Evolutionary conservation across 768 basidiomycete genomes (phyloP).

Genomic region (Tricholoma sp.): DNA sequence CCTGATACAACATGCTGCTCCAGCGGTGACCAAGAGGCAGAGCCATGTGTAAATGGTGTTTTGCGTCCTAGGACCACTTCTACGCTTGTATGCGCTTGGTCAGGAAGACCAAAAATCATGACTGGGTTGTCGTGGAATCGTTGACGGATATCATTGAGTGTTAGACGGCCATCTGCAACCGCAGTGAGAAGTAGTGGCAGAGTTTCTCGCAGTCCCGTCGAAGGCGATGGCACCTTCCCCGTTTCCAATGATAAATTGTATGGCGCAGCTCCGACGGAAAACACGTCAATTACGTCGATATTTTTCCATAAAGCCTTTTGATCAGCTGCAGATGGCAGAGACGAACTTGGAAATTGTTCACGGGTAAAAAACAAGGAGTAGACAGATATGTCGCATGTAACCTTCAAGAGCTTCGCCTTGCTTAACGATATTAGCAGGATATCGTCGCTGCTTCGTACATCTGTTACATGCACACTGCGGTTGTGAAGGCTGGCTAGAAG

Average conservation of each 20-base stretch:
- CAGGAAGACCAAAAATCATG: slow-evolving; percentile 85
- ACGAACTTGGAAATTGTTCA: slow-evolving; percentile 65
- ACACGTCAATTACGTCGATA: slow-evolving; percentile 78
- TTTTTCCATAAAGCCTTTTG: slow-evolving; percentile 85
- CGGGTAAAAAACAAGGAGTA: slow-evolving; percentile 86
- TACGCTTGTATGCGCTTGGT: slow-evolving; percentile 81
- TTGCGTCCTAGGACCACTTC: slow-evolving; percentile 88
- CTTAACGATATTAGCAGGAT: slow-evolving; percentile 87
- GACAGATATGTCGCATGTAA: slow-evolving; percentile 94
- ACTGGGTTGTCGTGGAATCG: slow-evolving; percentile 91
- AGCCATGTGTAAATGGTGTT: slow-evolving; percentile 45
- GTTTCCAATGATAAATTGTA: slow-evolving; percentile 66
- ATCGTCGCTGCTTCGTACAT: slow-evolving; percentile 84
- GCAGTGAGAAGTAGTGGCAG: slow-evolving; percentile 86
- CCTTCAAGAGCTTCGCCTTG: slow-evolving; percentile 90
- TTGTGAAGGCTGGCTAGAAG: slow-evolving; percentile 90
- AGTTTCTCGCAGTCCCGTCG: slow-evolving; percentile 83
- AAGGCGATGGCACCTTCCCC: slow-evolving; percentile 54
- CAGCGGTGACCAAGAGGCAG: slow-evolving; percentile 79
- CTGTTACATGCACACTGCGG: slow-evolving; percentile 85
- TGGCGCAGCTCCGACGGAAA: slow-evolving; percentile 85
- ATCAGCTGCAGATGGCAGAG: slow-evolving; percentile 69
- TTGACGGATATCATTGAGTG: slow-evolving; percentile 75
- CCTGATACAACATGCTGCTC: slow-evolving; percentile 59
- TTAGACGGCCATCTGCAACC: slow-evolving; percentile 72